phyloP scores from a whole-genome alignment of 2,329 filamentous ascomycete genomes.

The Taxawa tesnikishii region DNA sequence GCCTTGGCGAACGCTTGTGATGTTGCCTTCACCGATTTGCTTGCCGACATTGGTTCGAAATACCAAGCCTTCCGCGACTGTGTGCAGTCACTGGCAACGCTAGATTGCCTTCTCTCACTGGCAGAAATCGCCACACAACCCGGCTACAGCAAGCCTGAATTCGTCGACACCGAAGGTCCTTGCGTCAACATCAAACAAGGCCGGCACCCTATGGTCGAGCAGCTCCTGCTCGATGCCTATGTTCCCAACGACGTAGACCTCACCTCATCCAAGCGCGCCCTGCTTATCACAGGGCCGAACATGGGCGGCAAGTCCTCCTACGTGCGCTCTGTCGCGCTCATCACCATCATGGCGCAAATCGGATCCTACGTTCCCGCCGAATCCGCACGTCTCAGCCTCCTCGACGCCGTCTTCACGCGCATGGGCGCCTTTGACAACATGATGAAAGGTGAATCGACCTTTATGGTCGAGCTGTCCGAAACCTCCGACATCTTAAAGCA shows the following conservation, averaged over 20 bases:
- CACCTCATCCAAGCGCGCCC: slow-evolving; percentile 53
- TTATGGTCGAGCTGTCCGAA: slow-evolving; percentile 95
- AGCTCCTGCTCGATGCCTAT: slow-evolving; percentile 71
- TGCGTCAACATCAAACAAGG: slow-evolving; percentile 61
- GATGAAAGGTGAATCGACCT: slow-evolving; percentile 86
- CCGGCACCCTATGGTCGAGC: slow-evolving; percentile 92
- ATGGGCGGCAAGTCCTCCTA: slow-evolving; percentile 99
- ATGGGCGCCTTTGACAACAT: slow-evolving; percentile 97
- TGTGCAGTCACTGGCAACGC: slow-evolving; percentile 69
- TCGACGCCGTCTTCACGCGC: slow-evolving; percentile 87
- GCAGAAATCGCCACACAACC: slow-evolving; percentile 74
- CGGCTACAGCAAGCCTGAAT: slow-evolving; percentile 72
- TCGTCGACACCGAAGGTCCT: slow-evolving; percentile 42
- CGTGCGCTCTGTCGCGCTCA: slow-evolving; percentile 81
- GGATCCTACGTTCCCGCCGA: slow-evolving; percentile 85
- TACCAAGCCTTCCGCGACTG: slow-evolving; percentile 87
- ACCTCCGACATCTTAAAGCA: slow-evolving; percentile 83
- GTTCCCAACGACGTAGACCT: slow-evolving; percentile 81
- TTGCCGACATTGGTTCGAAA: slow-evolving; percentile 62
- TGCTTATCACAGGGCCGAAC: slow-evolving; percentile 92
- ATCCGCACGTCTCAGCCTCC: slow-evolving; percentile 60
- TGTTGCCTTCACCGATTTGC: slow-evolving; percentile 59
- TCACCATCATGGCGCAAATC: slow-evolving; percentile 87
- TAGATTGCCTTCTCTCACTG: slow-evolving; percentile 84
- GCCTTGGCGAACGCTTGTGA: slow-evolving; percentile 87